Conservation (phyloP, 306 rosid species). For the Ceratonia siliqua region DNA sequence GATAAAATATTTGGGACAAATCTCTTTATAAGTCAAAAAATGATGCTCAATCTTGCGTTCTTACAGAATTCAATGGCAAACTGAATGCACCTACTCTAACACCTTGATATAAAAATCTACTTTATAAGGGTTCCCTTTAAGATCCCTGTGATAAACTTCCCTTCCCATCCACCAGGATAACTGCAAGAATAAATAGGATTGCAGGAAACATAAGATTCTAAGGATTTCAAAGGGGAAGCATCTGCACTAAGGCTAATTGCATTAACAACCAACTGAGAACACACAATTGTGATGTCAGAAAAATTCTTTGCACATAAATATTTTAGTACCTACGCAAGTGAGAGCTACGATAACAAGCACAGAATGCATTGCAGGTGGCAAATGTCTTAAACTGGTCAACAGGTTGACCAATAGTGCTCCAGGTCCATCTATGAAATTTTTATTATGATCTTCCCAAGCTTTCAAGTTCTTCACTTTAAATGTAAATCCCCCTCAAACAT, state of each 20-base stretch:
- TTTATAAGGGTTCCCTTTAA: slow-evolving; percentile 63
- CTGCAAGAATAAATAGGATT: slow-evolving; percentile 46
- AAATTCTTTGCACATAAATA: slow-evolving; percentile 24
- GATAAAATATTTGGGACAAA: background rate
- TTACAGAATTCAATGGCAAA: slow-evolving; percentile 97
- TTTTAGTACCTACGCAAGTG: slow-evolving; percentile 67
- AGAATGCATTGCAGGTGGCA: slow-evolving; percentile 93
- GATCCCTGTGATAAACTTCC: slow-evolving; percentile 95
- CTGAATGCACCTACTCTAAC: slow-evolving; percentile 99
- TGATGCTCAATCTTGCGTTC: slow-evolving; percentile 57
- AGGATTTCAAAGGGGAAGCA: slow-evolving; percentile 31
- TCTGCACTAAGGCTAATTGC: slow-evolving; percentile 14
- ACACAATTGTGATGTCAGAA: slow-evolving; percentile 10
- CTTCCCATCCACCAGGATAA: slow-evolving; percentile 99
- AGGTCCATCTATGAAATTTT: slow-evolving; percentile 66
- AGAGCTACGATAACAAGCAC: slow-evolving; percentile 94
- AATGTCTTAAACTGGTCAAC: slow-evolving; percentile 86
- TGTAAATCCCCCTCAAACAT: slow-evolving; percentile 42
- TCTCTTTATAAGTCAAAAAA: background rate
- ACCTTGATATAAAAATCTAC: slow-evolving; percentile 66
- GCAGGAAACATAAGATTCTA: slow-evolving; percentile 23
- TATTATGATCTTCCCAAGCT: slow-evolving; percentile 54
- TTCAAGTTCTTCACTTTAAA: slow-evolving; percentile 40
- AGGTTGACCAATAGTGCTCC: slow-evolving; percentile 88
- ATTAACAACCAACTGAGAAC: slow-evolving; percentile 22